phyloP scores from a whole-genome alignment of 1,284 basidiomycete genomes.

The Fomitiporia mediterranea region DNA sequence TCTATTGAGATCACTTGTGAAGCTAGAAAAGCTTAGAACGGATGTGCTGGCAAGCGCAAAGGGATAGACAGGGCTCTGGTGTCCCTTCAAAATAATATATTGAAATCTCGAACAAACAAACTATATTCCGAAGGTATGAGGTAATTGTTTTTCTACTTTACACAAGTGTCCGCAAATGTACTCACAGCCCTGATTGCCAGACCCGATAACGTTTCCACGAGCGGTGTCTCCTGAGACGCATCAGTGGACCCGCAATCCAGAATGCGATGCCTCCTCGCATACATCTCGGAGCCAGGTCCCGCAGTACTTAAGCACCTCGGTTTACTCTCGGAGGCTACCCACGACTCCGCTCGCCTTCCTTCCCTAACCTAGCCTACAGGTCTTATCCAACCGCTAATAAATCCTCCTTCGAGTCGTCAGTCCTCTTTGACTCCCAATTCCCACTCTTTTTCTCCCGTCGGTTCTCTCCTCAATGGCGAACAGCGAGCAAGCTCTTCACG shows the following conservation, averaged over 20 bases:
- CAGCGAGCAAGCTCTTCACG: slow-evolving; percentile 14
- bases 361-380: slow-evolving; percentile 6
- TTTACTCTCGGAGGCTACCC: slow-evolving; percentile 20
- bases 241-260: slow-evolving; percentile 9
- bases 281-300: slow-evolving; percentile 18
- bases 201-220: slow-evolving; percentile 16
- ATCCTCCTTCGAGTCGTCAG: slow-evolving; percentile 6
- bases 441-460: not conserved
- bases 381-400: slow-evolving; percentile 14
- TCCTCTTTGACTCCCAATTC: slow-evolving; percentile 8
- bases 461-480: slow-evolving; percentile 2
- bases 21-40: not conserved
- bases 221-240: slow-evolving; percentile 12
- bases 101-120: too few species aligned
- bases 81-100: too few species aligned
- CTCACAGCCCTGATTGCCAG: slow-evolving; percentile 13
- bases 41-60: not conserved
- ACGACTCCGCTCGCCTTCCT: slow-evolving; percentile 14
- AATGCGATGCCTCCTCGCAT: slow-evolving; percentile 18
- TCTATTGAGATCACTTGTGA: too few species aligned
- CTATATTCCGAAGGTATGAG: not conserved
- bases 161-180: not conserved
- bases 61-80: not conserved
- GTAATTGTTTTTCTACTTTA: not conserved
- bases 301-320: slow-evolving; percentile 18